Base-by-base conservation (phyloP, 176 grass and related monocot genomes). In the Bromus sterilis region DNA sequence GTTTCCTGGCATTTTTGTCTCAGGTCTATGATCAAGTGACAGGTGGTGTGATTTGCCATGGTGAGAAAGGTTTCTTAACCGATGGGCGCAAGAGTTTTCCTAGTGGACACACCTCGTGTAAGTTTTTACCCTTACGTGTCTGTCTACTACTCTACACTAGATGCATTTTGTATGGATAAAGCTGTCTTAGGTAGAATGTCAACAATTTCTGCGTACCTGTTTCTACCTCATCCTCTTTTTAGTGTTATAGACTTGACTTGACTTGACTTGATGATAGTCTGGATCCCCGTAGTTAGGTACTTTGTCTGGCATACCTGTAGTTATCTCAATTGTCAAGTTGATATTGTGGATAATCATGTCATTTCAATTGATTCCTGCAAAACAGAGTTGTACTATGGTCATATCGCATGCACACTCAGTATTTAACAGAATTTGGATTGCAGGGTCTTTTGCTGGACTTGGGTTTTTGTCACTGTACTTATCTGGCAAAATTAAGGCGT, bases 21-120 rank as follows among this genome's bases (percentile, higher is more conserved):
- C 56, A 99, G 96, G 40, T 91, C 42, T 95, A 90, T 57, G 85
- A 99, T 83, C 85, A 71, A 80, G 81, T 93, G 35, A 93, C 87
- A 75, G 89, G 89, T 56, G 79, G 59, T 77, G 96, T 95, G 63
- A 88, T 93, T 69, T 99, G 91, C 68, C 93, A 93, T 51, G 93
- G 93, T 5, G 51, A 89, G 29, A 69, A 83, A 86, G 64, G 46
- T 48, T 86, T 85, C 42, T 71, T 95, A 70, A 88, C 53, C 4
- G 93, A 95, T 78, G 96, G 93, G n/a, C 87, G 81, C 91, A 93
- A 87, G 80, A 95, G 96, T 82, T 95, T 99, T 87, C 96, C 93
- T 30, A 99, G 93, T 87, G 93, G 96, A 67, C 96, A 99, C 82
- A 95, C 91, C 30, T 93, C 93, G 8, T 95, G 97, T 99, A 90